Conservation (phyloP, 306 rosid species). For the Begonia masoniana region DNA sequence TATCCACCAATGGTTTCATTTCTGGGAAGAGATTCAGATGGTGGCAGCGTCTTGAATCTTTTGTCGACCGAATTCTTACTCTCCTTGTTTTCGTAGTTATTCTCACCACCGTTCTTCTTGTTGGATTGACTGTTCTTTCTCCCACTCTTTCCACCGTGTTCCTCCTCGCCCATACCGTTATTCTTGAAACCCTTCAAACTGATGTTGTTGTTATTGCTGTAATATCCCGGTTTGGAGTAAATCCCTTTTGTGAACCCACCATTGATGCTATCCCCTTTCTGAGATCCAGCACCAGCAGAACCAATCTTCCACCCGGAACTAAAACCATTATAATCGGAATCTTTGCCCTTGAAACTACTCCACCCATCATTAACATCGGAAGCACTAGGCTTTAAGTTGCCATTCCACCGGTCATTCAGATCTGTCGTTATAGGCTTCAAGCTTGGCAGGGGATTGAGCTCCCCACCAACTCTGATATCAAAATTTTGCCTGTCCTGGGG, state of each 20-base stretch:
- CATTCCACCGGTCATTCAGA: constrained; percentile 10
- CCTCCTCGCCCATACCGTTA: constrained; percentile 30
- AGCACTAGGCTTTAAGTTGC: constrained; percentile 11
- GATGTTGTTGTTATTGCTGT: constrained; percentile 17
- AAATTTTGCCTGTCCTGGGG: constrained; percentile 50
- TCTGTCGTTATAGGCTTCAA: constrained; percentile 8
- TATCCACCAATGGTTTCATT: constrained; percentile 81
- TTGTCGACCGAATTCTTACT: constrained; percentile 35
- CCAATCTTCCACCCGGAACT: constrained; percentile 19
- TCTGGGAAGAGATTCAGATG: constrained; percentile 65
- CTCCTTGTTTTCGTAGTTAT: constrained; percentile 35
- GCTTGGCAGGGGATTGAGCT: constrained; percentile 19
- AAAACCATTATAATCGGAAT: constrained; percentile 15
- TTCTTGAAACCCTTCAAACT: constrained; percentile 38
- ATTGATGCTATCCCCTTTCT: neutral
- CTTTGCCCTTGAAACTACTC: constrained; percentile 22
- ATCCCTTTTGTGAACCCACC: constrained; percentile 55
- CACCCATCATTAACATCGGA: constrained; percentile 13
- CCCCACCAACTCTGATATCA: constrained; percentile 83
- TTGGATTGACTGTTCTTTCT: constrained; percentile 13
- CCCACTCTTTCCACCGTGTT: constrained; percentile 25
- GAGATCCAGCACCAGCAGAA: neutral
- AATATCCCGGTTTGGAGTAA: constrained; percentile 40
- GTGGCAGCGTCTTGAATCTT: constrained; percentile 74
- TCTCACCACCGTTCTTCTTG: constrained; percentile 34